phyloP scores from a whole-genome alignment of 192 early-diverging fungal species.

The Lobosporangium transversale region DNA sequence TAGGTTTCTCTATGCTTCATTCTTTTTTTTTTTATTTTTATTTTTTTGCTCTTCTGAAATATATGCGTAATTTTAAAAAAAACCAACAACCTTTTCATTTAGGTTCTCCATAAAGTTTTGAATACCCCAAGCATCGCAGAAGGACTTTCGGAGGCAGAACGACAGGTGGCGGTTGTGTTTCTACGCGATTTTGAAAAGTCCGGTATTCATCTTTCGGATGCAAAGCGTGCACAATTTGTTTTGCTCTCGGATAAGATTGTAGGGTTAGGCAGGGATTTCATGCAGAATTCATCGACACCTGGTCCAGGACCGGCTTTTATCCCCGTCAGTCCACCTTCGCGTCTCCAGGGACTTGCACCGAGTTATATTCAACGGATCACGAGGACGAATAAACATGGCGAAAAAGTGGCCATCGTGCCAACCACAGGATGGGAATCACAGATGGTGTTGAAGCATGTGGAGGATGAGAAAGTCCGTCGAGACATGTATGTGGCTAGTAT shows the following conservation, averaged over 20 bases:
- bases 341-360: conserved; percentile 53
- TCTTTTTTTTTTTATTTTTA: conserved; percentile 8
- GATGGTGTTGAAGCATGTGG: conserved; percentile 71
- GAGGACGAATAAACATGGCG: conserved; percentile 32
- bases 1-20: conserved; percentile 28
- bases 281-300: conserved; percentile 55
- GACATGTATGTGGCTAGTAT: conserved; percentile 82
- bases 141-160: conserved; percentile 75
- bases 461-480: conserved; percentile 72
- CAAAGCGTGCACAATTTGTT: conserved; percentile 78
- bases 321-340: conserved; percentile 46
- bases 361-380: conserved; percentile 42
- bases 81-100: neutral
- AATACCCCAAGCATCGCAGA: conserved; percentile 64
- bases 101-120: conserved; percentile 76
- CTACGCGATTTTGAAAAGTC: conserved; percentile 94
- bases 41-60: no score
- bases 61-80: no score
- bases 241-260: conserved; percentile 86
- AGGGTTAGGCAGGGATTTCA: conserved; percentile 78
- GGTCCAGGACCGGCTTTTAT: conserved; percentile 48
- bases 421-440: conserved; percentile 67
- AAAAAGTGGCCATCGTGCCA: conserved; percentile 64
- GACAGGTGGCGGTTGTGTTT: conserved; percentile 81
- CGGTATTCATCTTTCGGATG: conserved; percentile 85